Evolutionary conservation across 2,329 filamentous ascomycete genomes (phyloP).

Genomic region (Nothopassalora personata): DNA sequence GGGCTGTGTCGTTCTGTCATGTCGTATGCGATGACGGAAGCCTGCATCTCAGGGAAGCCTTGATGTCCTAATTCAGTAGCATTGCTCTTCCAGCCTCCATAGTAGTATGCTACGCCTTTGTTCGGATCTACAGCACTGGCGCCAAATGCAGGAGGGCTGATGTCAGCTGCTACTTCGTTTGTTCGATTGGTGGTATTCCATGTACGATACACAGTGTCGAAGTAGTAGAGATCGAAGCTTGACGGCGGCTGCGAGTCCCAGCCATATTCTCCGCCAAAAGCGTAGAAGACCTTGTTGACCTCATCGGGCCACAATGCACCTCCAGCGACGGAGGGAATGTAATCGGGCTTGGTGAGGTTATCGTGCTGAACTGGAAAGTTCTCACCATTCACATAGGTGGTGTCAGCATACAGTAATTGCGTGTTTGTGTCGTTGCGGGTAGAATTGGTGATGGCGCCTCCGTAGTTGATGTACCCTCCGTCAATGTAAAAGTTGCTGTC

Average conservation of each 20-base stretch:
- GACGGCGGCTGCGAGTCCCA: slow-evolving; percentile 35
- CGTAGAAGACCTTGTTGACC: slow-evolving; percentile 58
- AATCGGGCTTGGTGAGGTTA: slow-evolving; percentile 55
- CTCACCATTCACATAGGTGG: not conserved
- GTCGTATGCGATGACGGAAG: slow-evolving; percentile 52
- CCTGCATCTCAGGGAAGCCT: slow-evolving; percentile 36
- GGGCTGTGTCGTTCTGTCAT: slow-evolving; percentile 45
- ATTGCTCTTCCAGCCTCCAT: slow-evolving; percentile 54
- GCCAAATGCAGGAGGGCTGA: slow-evolving; percentile 49
- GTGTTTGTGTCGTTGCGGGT: slow-evolving; percentile 1
- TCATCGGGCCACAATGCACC: slow-evolving; percentile 55
- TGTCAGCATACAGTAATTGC: not conserved
- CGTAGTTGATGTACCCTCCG: slow-evolving; percentile 54
- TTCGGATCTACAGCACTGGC: slow-evolving; percentile 51
- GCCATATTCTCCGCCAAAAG: slow-evolving; percentile 56
- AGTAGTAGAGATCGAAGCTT: slow-evolving; percentile 50
- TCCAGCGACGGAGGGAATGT: slow-evolving; percentile 49
- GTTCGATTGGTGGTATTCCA: slow-evolving; percentile 49
- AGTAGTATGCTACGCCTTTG: slow-evolving; percentile 44
- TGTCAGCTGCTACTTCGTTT: slow-evolving; percentile 24
- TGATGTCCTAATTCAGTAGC: slow-evolving; percentile 19
- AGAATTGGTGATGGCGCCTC: slow-evolving; percentile 38
- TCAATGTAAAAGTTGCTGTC: slow-evolving; percentile 58
- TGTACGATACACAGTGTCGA: slow-evolving; percentile 52
- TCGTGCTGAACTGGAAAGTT: slow-evolving; percentile 51